Conservation (phyloP, 352 stramenopile species). For the Globisporangium sylvaticum region DNA sequence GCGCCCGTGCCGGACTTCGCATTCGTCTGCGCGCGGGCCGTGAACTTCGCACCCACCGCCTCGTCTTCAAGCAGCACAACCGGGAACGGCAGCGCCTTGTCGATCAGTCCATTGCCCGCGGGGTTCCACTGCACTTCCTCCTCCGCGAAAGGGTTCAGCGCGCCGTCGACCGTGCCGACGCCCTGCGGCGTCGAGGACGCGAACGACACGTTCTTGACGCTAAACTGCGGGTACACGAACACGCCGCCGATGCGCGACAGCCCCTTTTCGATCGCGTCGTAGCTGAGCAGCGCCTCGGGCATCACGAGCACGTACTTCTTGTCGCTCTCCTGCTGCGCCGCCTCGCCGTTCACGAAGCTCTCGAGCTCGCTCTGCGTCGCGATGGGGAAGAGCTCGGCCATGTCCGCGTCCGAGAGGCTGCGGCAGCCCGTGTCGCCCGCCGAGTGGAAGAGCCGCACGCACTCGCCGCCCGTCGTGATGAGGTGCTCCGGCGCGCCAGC, state of each 20-base stretch:
- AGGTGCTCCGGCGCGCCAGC: conserved; percentile 63
- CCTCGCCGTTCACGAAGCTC: conserved; percentile 32
- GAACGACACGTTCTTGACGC: conserved; percentile 43
- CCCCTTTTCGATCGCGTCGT: conserved; percentile 26
- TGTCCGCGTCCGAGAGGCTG: conserved; percentile 45
- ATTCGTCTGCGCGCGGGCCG: conserved; percentile 58
- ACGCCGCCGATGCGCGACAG: conserved; percentile 46
- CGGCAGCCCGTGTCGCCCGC: conserved; percentile 60
- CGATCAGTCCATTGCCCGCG: conserved; percentile 41
- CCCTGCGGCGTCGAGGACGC: conserved; percentile 57
- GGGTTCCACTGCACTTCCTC: conserved; percentile 69
- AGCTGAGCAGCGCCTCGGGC: conserved; percentile 50
- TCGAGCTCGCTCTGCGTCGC: conserved; percentile 34
- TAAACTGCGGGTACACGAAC: conserved; percentile 47
- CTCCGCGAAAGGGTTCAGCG: conserved; percentile 63
- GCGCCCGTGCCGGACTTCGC: conserved; percentile 30
- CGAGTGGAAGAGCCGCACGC: conserved; percentile 77
- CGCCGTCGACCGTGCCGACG: conserved; percentile 45
- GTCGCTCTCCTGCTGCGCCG: conserved; percentile 18
- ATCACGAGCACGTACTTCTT: conserved; percentile 65
- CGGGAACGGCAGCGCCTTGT: conserved; percentile 44
- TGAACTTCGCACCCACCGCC: conserved; percentile 34
- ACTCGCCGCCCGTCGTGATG: conserved; percentile 59
- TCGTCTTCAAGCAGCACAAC: conserved; percentile 61
- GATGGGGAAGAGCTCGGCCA: conserved; percentile 54